phyloP scores from a whole-genome alignment of 257 asterid genomes.

The Paulownia fortunei region DNA sequence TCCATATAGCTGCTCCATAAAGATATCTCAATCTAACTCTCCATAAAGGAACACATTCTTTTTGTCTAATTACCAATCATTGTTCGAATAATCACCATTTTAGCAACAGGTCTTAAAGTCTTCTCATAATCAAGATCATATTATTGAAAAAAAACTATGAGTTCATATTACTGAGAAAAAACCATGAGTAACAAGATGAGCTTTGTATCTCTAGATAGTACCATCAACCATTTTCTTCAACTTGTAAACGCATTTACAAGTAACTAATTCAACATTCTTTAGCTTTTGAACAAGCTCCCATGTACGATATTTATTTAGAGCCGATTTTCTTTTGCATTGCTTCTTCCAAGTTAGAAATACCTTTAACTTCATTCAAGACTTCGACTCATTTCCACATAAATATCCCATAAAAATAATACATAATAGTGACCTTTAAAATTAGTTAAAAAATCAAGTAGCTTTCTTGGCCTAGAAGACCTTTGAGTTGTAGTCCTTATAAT shows the following conservation, averaged over 20 bases:
- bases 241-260: slow-evolving; percentile 37
- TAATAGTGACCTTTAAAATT: slow-evolving; percentile 25
- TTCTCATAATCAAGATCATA: slow-evolving; percentile 34
- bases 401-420: slow-evolving; percentile 5
- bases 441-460: not conserved
- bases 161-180: slow-evolving; percentile 34
- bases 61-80: slow-evolving; percentile 14
- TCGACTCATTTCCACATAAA: not conserved
- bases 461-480: slow-evolving; percentile 29
- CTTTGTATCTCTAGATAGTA: slow-evolving; percentile 12
- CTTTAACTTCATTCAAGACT: slow-evolving; percentile 28
- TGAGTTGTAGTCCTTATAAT: not conserved
- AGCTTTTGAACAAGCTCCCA: slow-evolving; percentile 34
- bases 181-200: slow-evolving; percentile 23
- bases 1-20: slow-evolving; percentile 34
- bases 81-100: slow-evolving; percentile 8
- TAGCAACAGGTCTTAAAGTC: slow-evolving; percentile 32
- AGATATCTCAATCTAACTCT: slow-evolving; percentile 26
- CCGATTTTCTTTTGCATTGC: slow-evolving; percentile 19
- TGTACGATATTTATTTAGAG: slow-evolving; percentile 21
- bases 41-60: slow-evolving; percentile 20
- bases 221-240: slow-evolving; percentile 33
- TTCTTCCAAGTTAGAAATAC: not conserved
- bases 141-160: slow-evolving; percentile 29
- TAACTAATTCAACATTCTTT: not conserved